Evolutionary conservation across 1,284 basidiomycete genomes (phyloP).

Genomic region (Leccinum pachyderme): DNA sequence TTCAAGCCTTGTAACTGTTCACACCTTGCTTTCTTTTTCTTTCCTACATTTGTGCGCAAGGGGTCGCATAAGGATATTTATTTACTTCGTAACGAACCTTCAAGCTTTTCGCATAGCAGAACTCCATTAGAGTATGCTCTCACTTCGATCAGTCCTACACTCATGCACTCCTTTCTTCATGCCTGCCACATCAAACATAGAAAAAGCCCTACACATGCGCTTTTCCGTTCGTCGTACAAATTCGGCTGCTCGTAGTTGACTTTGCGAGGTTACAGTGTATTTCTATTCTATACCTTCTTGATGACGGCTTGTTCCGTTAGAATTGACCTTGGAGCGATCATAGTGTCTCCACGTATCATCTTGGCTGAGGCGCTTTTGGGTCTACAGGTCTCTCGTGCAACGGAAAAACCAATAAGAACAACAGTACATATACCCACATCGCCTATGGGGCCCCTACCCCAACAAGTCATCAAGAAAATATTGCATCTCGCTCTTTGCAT

Average conservation of each 20-base stretch:
- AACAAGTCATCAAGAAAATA: conserved; percentile 72
- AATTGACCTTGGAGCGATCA: background rate
- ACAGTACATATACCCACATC: background rate
- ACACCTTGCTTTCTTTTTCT: background rate
- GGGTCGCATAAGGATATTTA: conserved; percentile 12
- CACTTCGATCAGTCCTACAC: conserved; percentile 1
- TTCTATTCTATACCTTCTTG: conserved; percentile 1
- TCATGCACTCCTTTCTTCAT: background rate
- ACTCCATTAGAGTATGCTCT: background rate
- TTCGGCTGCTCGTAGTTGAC: background rate
- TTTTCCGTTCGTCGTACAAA: conserved; percentile 11
- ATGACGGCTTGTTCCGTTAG: background rate
- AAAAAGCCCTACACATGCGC: background rate
- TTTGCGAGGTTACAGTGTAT: conserved; percentile 2
- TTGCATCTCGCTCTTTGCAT: conserved; percentile 62
- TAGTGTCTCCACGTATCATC: background rate
- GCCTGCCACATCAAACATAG: conserved; percentile 2
- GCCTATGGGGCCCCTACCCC: conserved; percentile 29
- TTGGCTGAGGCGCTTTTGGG: background rate
- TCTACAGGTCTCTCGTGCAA: background rate
- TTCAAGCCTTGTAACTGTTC: background rate
- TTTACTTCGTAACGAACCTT: conserved; percentile 15
- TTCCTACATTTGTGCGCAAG: conserved; percentile 11
- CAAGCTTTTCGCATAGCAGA: conserved; percentile 1
- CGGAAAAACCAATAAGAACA: background rate